These are phyloP conservation scores for Coemansia sp. DNA, from an alignment of 192 early-diverging fungal species.

Conservation along the genomic window DNA sequence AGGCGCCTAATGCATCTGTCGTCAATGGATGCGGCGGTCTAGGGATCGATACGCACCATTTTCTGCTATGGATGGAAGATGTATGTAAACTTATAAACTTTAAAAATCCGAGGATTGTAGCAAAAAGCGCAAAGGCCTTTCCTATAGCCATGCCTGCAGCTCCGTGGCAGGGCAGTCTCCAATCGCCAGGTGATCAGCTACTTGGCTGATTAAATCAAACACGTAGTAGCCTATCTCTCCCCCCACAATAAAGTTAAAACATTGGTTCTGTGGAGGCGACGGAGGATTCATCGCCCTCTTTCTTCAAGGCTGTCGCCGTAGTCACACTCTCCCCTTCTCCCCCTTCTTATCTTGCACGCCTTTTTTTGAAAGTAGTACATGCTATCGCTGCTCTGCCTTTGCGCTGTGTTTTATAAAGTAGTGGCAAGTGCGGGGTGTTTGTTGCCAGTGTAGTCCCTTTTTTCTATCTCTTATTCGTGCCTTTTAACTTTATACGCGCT, in stretches of 20 bases:
- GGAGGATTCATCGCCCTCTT: constrained; percentile 1
- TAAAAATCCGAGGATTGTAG: constrained; percentile 1
- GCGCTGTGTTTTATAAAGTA: not conserved
- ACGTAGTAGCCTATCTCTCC: not conserved
- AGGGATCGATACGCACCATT: constrained; percentile 29
- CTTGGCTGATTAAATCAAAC: not conserved
- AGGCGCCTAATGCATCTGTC: not conserved
- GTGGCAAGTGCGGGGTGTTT: not conserved
- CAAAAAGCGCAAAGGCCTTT: constrained; percentile 20
- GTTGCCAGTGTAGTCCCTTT: not conserved
- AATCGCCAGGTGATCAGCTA: not conserved
- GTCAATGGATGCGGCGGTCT: constrained; percentile 5
- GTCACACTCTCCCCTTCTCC: not conserved
- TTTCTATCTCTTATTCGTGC: not conserved
- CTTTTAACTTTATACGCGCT: not conserved
- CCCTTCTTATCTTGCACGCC: not conserved
- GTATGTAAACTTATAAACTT: constrained; percentile 12
- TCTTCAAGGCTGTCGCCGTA: not conserved
- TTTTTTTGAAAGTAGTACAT: not conserved
- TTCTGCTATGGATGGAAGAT: constrained; percentile 27
- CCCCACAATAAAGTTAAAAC: not conserved
- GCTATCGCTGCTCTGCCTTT: not conserved
- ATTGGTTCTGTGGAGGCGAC: constrained; percentile 1
- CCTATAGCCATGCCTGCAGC: not conserved
- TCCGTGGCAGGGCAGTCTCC: not conserved